Base-by-base conservation (phyloP, 306 rosid species). In the Sindora glabra region DNA sequence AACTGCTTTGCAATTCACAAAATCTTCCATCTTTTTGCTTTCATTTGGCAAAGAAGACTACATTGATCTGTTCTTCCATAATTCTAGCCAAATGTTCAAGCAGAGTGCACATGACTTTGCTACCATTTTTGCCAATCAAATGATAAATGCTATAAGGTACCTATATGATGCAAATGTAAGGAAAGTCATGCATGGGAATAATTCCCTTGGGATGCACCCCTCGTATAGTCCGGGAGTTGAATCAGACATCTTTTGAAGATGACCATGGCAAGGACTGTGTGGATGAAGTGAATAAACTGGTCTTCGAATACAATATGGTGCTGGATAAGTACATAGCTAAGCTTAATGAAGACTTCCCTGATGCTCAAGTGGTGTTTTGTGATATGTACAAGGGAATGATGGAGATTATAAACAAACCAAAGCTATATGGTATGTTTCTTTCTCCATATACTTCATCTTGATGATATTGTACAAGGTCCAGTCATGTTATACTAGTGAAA, bases 31-130 rank as follows among this genome's bases (percentile, higher is more conserved):
- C 54, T 81, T 85, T 61, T 69, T 65, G 68, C 87, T 90, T 69
- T 90, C 96, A 10, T 85, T 90, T 47, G 95, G 97, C 40, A 79
- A 85, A 78, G 84, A 87, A 30, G 96, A 90, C 59, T 90, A 72
- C 75, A 69, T 81, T 25, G 74, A 82, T 30, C 74, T 82, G 57
- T 71, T 70, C 68, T 74, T 80, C 3, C 56, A 51, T 6, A 83
- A 79, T 56, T 58, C 80, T 8, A 60, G 40, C 59, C 49, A 54
- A 50, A 58, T 16, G 57, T 50, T 64, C 17, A 66, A 68, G 27
- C 29, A 30, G 11, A 36, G 7, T 10, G 59, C 69, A 30, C 66
- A 55, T 26, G 36, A 74, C 18, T 78, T 82, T 30, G 79, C 89
- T 5, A 77, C 69, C 62, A 71, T 87, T 37, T 68, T 91, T 52